Evolutionary conservation across 2,329 filamentous ascomycete genomes (phyloP).

Genomic region (Botrytis squamosa): DNA sequence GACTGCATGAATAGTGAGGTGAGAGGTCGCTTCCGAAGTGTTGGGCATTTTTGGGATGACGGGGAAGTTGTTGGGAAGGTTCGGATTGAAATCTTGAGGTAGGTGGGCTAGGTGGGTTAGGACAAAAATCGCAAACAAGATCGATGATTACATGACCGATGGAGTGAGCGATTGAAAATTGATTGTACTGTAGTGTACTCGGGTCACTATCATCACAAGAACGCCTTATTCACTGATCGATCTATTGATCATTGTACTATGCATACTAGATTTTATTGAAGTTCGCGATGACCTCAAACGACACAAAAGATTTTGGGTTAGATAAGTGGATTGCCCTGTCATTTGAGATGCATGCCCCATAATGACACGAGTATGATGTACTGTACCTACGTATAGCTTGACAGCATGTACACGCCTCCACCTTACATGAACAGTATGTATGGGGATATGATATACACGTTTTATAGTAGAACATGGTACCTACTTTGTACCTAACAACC

Average conservation of each 20-base stretch:
- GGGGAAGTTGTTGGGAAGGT: constrained; percentile 11
- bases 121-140: background rate
- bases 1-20: background rate
- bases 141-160: constrained; percentile 3
- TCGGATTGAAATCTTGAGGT: background rate
- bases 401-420: background rate
- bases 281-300: background rate
- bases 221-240: background rate
- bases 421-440: constrained; percentile 5
- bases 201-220: background rate
- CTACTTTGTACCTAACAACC: constrained; percentile 3
- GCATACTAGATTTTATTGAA: background rate
- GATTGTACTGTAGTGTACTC: background rate
- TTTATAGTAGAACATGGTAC: constrained; percentile 4
- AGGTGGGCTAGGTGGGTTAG: background rate
- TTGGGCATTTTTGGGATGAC: constrained; percentile 11
- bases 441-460: constrained; percentile 5
- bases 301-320: background rate
- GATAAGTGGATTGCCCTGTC: background rate
- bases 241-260: constrained; percentile 14
- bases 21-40: constrained; percentile 8
- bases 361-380: constrained; percentile 14
- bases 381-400: constrained; percentile 1
- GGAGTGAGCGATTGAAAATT: background rate
- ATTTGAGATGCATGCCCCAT: background rate